Percentiles rank a stretch among this genome's conserved stretches.
Evolutionary conservation across 768 basidiomycete genomes (phyloP).

Genomic region (Termitomyces eurrhizus): DNA sequence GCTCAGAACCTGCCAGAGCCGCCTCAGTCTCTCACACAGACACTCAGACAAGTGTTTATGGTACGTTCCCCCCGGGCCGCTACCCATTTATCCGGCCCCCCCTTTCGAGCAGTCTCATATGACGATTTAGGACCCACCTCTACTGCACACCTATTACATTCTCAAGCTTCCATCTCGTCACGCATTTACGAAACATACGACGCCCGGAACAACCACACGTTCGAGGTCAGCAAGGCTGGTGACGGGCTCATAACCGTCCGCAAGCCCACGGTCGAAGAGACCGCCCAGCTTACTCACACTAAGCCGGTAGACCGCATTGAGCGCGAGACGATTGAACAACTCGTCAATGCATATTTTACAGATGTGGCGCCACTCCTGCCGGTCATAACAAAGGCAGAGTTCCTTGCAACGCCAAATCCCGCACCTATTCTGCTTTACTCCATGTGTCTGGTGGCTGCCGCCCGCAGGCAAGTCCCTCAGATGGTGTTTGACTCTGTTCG

Average conservation of each 20-base stretch:
- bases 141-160: conserved; percentile 83
- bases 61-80: conserved; percentile 30
- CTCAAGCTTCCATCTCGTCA: conserved; percentile 80
- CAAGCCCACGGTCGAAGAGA: conserved; percentile 56
- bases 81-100: conserved; percentile 12
- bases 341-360: conserved; percentile 89
- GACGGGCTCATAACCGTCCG: conserved; percentile 86
- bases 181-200: conserved; percentile 87
- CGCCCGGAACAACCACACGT: conserved; percentile 81
- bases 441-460: conserved; percentile 90
- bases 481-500: conserved; percentile 88
- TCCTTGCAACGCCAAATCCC: conserved; percentile 68
- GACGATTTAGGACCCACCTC: conserved; percentile 77
- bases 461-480: conserved; percentile 79
- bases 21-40: conserved; percentile 42
- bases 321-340: conserved; percentile 70
- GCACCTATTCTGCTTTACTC: conserved; percentile 86
- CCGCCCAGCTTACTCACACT: conserved; percentile 43
- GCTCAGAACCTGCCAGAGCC: conserved; percentile 27
- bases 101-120: conserved; percentile 37
- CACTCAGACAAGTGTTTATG: conserved; percentile 50
- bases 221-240: conserved; percentile 79
- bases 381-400: conserved; percentile 84
- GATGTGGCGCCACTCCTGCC: conserved; percentile 90
- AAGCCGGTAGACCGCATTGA: conserved; percentile 75